Percentiles rank a stretch among this genome's conserved stretches.
Evolutionary conservation across 2,329 filamentous ascomycete genomes (phyloP).

Genomic region (Botryotinia calthae): DNA sequence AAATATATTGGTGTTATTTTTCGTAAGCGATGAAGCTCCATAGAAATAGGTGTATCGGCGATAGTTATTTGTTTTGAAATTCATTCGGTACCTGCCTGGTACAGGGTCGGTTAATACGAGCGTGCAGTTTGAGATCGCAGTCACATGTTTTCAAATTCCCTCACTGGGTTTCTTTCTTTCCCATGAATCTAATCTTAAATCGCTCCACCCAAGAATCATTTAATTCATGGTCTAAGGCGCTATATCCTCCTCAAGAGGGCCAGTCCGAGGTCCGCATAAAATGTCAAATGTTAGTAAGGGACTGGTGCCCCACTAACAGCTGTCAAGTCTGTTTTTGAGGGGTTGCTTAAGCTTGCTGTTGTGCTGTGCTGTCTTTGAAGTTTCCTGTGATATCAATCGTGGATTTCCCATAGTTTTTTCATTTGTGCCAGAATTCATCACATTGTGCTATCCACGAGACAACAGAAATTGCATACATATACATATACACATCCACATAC

Average conservation of each 20-base stretch:
- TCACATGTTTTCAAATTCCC: background rate
- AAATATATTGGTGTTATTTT: background rate
- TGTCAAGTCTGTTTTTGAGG: background rate
- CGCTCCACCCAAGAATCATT: background rate
- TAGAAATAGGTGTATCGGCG: background rate
- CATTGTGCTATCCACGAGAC: background rate
- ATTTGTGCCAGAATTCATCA: background rate
- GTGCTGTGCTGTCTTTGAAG: background rate
- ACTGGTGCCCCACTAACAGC: background rate
- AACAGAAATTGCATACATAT: background rate
- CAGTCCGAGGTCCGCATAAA: background rate
- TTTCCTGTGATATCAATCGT: background rate
- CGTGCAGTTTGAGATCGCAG: background rate
- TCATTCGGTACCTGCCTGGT: background rate
- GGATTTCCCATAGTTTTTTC: background rate
- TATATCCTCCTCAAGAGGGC: background rate
- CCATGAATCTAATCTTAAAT: background rate
- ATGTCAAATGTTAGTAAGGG: background rate
- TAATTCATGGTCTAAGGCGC: background rate
- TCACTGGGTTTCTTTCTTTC: background rate
- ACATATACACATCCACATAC: background rate
- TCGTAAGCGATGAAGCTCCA: background rate
- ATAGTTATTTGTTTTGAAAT: background rate
- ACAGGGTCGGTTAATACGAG: background rate
- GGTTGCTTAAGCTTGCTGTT: background rate